Evolutionary conservation across 306 rosid species (phyloP), one percentile per base, ranked within the genome.

Genomic region (Rosa multiflora): DNA sequence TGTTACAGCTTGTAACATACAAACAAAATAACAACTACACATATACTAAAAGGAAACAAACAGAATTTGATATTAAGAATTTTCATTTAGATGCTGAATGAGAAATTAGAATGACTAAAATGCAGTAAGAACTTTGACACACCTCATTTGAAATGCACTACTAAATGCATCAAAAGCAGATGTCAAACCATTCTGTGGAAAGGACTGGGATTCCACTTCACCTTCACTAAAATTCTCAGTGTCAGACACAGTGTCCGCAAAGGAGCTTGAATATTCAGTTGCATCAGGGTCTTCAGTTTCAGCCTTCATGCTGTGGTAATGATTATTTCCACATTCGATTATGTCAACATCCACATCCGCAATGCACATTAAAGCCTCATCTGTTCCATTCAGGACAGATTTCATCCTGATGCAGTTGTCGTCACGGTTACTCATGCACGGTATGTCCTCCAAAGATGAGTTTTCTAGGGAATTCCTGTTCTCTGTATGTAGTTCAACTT

Each of bases 221-320:
- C 88, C 92, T 80, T 91, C 97, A 72, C 95, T 86, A 72, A 83
- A 72, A 74, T 82, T 85, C 62, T 89, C 92, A 18, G 76, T 77
- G 67, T 87, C 92, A 68, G 94, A 90, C 1, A 48, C 44, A 40
- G 97, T 88, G 79, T 84, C 87, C 0, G 87, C 97, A 80, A 94
- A 94, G 5, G 97, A 94, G 80, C 95, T 92, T 66, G 99, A 94
- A 82, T 88, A 85, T 77, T 94, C 97, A 63, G 97, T 94, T 67
- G 94, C 99, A 80, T 92, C 93, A 39, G 92, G 94, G 68, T 92
- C 99, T 62, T 88, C 93, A 35, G 72, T 81, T 76, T 88, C 90
- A 71, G 72, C 72, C 26, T 5, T 48, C 53, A 83, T 73, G 42
- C 84, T 81, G 17, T 73, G 46, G 40, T 83, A 85, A 59, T 77